Evolutionary conservation across 257 asterid species (phyloP).

Genomic region (Solanum boliviense): DNA sequence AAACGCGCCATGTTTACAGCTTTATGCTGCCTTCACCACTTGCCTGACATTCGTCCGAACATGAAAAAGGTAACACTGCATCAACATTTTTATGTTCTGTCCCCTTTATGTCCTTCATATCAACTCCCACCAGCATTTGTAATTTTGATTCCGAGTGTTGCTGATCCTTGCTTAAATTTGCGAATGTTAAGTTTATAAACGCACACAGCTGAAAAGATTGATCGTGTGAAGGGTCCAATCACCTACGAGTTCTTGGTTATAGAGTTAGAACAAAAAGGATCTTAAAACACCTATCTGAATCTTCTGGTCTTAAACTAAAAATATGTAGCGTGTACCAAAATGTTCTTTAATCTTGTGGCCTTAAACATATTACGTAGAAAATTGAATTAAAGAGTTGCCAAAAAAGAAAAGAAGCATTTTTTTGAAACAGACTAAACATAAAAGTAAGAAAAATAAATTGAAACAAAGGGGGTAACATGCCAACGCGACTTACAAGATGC

Average conservation of each 20-base stretch:
- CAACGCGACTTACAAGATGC: neutral
- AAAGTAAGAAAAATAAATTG: neutral
- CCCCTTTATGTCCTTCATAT: neutral
- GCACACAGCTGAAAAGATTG: neutral
- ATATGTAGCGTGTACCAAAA: neutral
- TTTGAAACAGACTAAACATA: neutral
- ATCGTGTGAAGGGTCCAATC: neutral
- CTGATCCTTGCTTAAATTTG: neutral
- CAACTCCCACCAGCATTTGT: neutral
- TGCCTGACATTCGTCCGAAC: constrained; percentile 70
- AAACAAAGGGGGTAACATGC: neutral
- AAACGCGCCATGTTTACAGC: constrained; percentile 68
- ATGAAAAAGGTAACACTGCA: constrained; percentile 49
- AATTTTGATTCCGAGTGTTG: neutral
- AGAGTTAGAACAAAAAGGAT: neutral
- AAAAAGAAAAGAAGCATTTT: neutral
- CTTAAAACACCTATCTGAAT: neutral
- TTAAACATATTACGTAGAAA: neutral
- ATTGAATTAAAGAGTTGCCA: no score
- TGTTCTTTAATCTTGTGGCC: neutral
- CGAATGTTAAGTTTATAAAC: neutral
- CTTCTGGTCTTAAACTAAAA: neutral
- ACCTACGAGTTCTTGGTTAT: neutral
- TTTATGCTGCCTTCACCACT: constrained; percentile 70
- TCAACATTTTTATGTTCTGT: neutral